Evolutionary conservation across 1,284 basidiomycete genomes (phyloP), one percentile per base, ranked within the genome.

Genomic region (Cystobasidium sp.): DNA sequence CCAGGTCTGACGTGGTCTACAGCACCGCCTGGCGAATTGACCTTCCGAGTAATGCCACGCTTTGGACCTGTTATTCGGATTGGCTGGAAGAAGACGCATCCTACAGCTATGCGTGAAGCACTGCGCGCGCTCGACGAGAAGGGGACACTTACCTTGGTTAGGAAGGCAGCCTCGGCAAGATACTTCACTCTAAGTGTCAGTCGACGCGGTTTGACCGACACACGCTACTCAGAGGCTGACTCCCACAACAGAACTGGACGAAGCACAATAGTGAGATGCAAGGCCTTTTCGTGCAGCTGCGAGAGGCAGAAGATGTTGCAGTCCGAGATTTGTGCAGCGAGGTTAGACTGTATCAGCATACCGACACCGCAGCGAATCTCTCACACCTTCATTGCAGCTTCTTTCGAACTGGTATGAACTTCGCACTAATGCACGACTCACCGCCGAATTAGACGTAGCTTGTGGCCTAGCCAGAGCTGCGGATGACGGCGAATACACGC

Each of bases 381-480:
- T 43, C 16, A 31, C 31, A 31, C 31, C 31, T 53, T 1, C 20
- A 12, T 31, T 12, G 9, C 52, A 44, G 52, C 41, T 51, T 22
- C 43, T 53, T 20, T 46, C 75, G 10, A 68, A 70, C 9, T 78
- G 77, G 61, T 49, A 83, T 6, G 82, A 84, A 24, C 83, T 96
- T 18, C 87, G 91, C 58, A 84, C 85, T 16, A 97, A 96, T 80
- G 89, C 93, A 2, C 87, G 88, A 18, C 85, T 94, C 49, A 83
- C 95, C 16, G 93, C 96, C 79, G 94, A 99, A 82, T 83, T 98
- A 6, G 97, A 99, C 80, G 89, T 97, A 7, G 86, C 89, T 0
- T 82, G 93, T 1, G 88, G 89, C 0, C 97, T 97, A 79, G 91
- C 95, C 0, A 88, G 88, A 74, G 86, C 94, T 7, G 95, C 96